A percentile compares a stretch with the other conserved stretches of the same genome.
Evolutionary conservation across 306 rosid genomes (phyloP).

Genomic region (Spatholobus suberectus): DNA sequence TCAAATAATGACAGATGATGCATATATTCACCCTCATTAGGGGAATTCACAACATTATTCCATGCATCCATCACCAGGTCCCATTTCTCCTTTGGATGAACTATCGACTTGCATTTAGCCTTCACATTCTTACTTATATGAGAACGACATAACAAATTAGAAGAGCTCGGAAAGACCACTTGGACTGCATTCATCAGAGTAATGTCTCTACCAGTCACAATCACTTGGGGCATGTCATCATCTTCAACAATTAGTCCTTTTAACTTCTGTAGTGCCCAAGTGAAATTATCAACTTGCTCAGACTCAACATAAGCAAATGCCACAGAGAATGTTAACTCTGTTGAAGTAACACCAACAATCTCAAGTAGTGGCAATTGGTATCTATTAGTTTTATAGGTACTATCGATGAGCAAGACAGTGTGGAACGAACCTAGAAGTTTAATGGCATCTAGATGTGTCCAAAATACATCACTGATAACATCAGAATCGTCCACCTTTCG

Average conservation of each 20-base stretch:
- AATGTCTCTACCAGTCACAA: background rate
- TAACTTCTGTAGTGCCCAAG: background rate
- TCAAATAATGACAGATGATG: background rate
- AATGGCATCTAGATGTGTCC: background rate
- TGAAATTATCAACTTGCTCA: background rate
- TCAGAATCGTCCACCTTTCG: background rate
- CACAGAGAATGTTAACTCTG: background rate
- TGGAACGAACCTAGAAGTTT: background rate
- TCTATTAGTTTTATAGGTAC: background rate
- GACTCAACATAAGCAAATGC: background rate
- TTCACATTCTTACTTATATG: background rate
- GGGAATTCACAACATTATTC: background rate
- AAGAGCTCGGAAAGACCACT: background rate
- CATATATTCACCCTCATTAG: background rate
- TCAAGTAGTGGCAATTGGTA: background rate
- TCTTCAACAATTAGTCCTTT: background rate
- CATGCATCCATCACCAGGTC: background rate
- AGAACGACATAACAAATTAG: background rate
- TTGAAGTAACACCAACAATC: constrained; percentile 16
- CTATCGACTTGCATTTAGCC: background rate
- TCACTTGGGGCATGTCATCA: background rate
- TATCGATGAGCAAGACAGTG: background rate
- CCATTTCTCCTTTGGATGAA: background rate
- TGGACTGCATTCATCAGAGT: background rate
- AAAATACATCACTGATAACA: background rate